Base-by-base conservation (phyloP, 805 yeast species). In the Pichia nanzhaoensis region DNA sequence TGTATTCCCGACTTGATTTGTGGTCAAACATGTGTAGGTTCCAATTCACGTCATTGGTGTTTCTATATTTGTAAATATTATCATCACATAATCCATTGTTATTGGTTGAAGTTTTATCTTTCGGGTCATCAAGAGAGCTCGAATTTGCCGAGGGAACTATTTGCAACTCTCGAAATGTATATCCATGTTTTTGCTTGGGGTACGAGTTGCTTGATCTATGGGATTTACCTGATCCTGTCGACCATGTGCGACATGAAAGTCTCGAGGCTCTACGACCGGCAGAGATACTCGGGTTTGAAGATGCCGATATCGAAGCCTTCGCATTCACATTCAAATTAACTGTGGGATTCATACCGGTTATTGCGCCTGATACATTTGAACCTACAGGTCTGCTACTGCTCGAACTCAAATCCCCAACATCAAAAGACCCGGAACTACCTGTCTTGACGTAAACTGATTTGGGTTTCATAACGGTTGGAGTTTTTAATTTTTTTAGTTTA, bases 241-340 rank as follows among this genome's bases (percentile, higher is more conserved):
- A 43, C 21, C 37, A 50, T 7, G 61, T 47, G 14, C 45, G 50
- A 61, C 64, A 58, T 37, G 58, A 53, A 42, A 57, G 49, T 42
- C 51, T 56, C 8, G 64, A 58, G 24, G 44, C 44, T 22, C 62
- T 44, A 38, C 62, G 39, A 10, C 50, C 42, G 10, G n/a, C 3
- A 37, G 33, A 21, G 45, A 34, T 17, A 34, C 43, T 24, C 39
- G 24, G n/a, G 17, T 37, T 19, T 6, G 27, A 37, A 24, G 28
- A 24, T 10, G 28, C 28, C 6, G 28, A 24, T 7, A 24, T 24
- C 10, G 28, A 24, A 10, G 6, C 10, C 28, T 10, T 24, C 10
- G 28, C 28, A 24, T n/a, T n/a, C n/a, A n/a, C n/a, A n/a, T n/a
- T n/a, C n/a, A n/a, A n/a, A n/a, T n/a, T n/a, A n/a, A n/a, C n/a